Base-by-base conservation (phyloP, 345 rosid species). In the Noccaea bulbosa region DNA sequence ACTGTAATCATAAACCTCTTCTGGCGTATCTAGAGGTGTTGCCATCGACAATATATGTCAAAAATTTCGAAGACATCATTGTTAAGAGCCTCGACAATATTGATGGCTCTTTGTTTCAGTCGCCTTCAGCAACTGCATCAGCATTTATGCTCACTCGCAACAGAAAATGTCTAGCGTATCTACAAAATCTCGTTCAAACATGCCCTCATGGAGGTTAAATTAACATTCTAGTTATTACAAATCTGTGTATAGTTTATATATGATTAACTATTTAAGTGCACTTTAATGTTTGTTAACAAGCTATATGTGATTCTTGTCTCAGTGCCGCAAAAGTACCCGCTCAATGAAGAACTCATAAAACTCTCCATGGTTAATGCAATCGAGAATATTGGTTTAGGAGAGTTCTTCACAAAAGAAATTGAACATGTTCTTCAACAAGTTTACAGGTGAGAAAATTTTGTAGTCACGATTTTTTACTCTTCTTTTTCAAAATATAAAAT, bases 41-140 rank as follows among this genome's bases (percentile, higher is more conserved):
- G 80, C 81, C 81, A 15, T 27, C 66, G 2, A 20, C 63, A 0
- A 4, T 37, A 4, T 45, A 67, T 45, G 17, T 46, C 5, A 20
- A 69, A 27, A 80, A 70, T 41, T 11, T 59, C 55, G 72, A 87
- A 62, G 66, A 44, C 0, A 70, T 77, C 54, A 16, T 45, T 10
- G 2, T 20, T 8, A 49, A 57, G 27, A 66, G 63, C 58, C 68
- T 79, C 24, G 63, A 81, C 55, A 51, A 17, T 17, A n/a, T 3
- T 0, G 83, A 83, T 43, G 92, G 96, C 49, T 85, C 90, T 0
- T 52, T 85, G 45, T 87, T 70, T 78, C 85, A 83, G 35, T 87
- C 96, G 4, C 95, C 96, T 9, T 80, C 92, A 2, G 87, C 96
- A 35, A 89, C 92, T 15, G 88, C 92, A 12, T 24, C 77, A 33